Base-by-base conservation (phyloP, 208 protist species). In the Herpetomonas samuelpessoai region DNA sequence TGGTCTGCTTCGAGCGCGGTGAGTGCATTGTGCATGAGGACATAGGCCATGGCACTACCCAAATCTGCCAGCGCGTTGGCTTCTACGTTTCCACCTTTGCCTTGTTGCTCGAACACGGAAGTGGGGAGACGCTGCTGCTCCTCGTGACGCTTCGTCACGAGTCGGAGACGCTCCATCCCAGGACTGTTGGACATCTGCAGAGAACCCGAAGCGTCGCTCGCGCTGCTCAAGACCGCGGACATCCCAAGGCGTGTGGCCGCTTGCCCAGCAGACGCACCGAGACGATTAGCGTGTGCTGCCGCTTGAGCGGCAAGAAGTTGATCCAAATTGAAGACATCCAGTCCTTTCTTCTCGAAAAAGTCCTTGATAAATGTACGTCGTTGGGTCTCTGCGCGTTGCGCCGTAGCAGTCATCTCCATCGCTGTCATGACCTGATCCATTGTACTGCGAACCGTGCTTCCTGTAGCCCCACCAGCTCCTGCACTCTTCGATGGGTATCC, bases 301-400 rank as follows among this genome's bases (percentile, higher is more conserved):
- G 7, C 27, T 39, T 19, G 50, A 18, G 16, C 24, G 19, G 0
- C 26, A 3, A 62, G 24, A 27, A 66, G 45, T 16, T 50, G 28
- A 45, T 60, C 71, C 16, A 70, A 31, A 10, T 66, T 55, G 57
- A 92, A 88, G 1, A 74, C 57, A 18, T 88, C 77, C 25, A 92
- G 68, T 3, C 74, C 76, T 48, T 78, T 80, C 22, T 85, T 65
- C 38, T 78, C 61, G 68, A 92, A 92, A 54, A 92, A 92, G 64
- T 92, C 84, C n/a, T 61, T 59, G 39, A 58, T 16, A 14, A 14
- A 3, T 26, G 49, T 25, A 6, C 49, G 24, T 35, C 26, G 24
- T 6, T 63, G 65, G 26, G 64, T 49, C 2, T 61, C 51, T 39
- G n/a, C 57, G 19, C 10, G 25, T 31, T 44, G 21, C 3, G 18